phyloP scores from a whole-genome alignment of 2,329 filamentous ascomycete species.

The Pyricularia sp. region DNA sequence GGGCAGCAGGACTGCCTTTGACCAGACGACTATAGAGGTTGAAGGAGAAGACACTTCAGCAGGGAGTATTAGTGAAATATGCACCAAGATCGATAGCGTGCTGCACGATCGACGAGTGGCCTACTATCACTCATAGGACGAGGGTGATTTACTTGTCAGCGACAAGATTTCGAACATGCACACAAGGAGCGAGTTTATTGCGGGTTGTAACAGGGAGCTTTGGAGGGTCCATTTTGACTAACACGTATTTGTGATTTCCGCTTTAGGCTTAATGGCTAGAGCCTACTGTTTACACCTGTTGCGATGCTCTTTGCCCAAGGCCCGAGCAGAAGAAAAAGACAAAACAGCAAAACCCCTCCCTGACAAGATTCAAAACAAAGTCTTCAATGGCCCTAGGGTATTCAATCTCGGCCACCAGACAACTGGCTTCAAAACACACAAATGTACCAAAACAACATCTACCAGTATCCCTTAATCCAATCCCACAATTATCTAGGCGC shows the following conservation, averaged over 20 bases:
- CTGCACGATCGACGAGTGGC: slow-evolving; percentile 37
- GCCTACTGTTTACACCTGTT: background rate
- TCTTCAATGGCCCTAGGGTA: background rate
- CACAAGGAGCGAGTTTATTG: slow-evolving; percentile 11
- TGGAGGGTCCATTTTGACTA: background rate
- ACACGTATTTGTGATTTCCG: background rate
- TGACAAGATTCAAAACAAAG: background rate
- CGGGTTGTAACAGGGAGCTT: background rate
- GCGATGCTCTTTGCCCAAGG: background rate
- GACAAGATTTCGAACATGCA: slow-evolving; percentile 39
- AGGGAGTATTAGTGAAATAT: slow-evolving; percentile 5
- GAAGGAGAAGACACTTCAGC: background rate
- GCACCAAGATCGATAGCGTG: slow-evolving; percentile 23
- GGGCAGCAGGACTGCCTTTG: slow-evolving; percentile 34
- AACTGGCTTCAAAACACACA: background rate
- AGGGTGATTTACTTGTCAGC: slow-evolving; percentile 39
- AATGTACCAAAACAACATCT: background rate
- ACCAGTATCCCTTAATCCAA: no score
- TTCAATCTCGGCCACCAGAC: background rate
- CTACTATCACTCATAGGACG: slow-evolving; percentile 38
- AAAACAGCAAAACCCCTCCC: background rate
- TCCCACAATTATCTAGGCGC: background rate
- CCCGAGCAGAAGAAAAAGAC: background rate
- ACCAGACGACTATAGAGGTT: slow-evolving; percentile 29
- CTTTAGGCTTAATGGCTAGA: background rate